Evolutionary conservation across 352 stramenopile genomes (phyloP).

Genomic region (Pythium plurisporium): DNA sequence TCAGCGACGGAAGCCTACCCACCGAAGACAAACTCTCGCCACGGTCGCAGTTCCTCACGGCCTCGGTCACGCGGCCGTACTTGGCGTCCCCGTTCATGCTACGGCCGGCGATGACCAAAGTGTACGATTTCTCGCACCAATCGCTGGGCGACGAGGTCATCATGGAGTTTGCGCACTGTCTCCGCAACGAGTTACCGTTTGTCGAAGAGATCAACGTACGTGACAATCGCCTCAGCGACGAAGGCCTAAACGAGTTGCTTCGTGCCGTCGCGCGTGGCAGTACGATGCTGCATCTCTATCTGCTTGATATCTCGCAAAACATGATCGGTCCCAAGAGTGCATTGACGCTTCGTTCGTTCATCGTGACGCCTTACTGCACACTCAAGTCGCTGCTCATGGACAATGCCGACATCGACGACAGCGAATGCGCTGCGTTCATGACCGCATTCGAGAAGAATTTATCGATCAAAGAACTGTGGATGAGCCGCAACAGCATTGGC

Average conservation of each 20-base stretch:
- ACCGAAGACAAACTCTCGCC: slow-evolving; percentile 54
- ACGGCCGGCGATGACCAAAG: slow-evolving; percentile 50
- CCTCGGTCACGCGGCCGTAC: slow-evolving; percentile 39
- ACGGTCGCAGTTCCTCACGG: slow-evolving; percentile 56
- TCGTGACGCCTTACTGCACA: slow-evolving; percentile 52
- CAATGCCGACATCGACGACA: slow-evolving; percentile 86
- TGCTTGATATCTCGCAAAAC: slow-evolving; percentile 72
- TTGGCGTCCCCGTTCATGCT: slow-evolving; percentile 65
- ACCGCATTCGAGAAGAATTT: slow-evolving; percentile 76
- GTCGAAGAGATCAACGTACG: slow-evolving; percentile 80
- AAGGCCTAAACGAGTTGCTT: slow-evolving; percentile 55
- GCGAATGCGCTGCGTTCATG: slow-evolving; percentile 83
- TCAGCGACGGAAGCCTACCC: slow-evolving; percentile 23
- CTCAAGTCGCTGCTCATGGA: slow-evolving; percentile 67
- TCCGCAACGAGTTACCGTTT: slow-evolving; percentile 51
- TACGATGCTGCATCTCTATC: slow-evolving; percentile 43
- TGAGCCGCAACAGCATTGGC: slow-evolving; percentile 86
- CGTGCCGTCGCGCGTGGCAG: slow-evolving; percentile 48
- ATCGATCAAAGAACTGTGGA: slow-evolving; percentile 62
- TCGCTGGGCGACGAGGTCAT: slow-evolving; percentile 70
- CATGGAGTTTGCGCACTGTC: slow-evolving; percentile 52
- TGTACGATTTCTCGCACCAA: slow-evolving; percentile 83
- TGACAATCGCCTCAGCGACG: slow-evolving; percentile 85
- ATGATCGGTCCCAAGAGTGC: slow-evolving; percentile 55
- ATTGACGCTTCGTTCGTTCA: slow-evolving; percentile 47